phyloP scores from a whole-genome alignment of 768 basidiomycete genomes.

The Suillus weaverae region DNA sequence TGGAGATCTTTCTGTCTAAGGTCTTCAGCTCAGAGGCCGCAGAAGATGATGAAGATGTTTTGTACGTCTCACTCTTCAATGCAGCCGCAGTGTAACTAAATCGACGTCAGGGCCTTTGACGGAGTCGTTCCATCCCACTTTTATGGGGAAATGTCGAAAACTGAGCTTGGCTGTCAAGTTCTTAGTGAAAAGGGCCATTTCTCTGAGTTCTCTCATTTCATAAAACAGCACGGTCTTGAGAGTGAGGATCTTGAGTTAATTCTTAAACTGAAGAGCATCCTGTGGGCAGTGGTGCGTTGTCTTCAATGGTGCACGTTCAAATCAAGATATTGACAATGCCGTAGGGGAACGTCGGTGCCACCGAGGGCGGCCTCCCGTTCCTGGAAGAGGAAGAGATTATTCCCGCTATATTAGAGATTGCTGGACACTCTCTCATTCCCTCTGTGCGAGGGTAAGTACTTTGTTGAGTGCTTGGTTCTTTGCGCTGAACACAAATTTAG shows the following conservation, averaged over 20 bases:
- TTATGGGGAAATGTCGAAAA: constrained; percentile 97
- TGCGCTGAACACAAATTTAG: constrained; percentile 42
- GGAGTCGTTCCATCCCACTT: constrained; percentile 93
- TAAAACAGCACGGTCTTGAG: constrained; percentile 84
- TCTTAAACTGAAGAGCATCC: constrained; percentile 86
- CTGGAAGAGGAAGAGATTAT: constrained; percentile 96
- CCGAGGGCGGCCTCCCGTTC: constrained; percentile 88
- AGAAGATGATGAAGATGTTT: constrained; percentile 67
- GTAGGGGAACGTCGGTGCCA: constrained; percentile 93
- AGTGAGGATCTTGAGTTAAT: constrained; percentile 81
- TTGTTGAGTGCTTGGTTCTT: background rate
- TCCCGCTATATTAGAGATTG: constrained; percentile 86
- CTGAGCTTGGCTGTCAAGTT: constrained; percentile 90
- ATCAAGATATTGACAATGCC: constrained; percentile 1
- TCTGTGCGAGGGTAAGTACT: constrained; percentile 87
- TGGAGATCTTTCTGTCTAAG: constrained; percentile 87
- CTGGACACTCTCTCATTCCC: constrained; percentile 83
- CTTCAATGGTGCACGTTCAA: background rate
- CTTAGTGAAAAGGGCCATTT: constrained; percentile 91
- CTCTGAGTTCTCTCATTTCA: constrained; percentile 85
- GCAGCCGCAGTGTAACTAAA: constrained; percentile 3
- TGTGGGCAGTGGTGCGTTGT: constrained; percentile 90
- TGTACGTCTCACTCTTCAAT: constrained; percentile 37
- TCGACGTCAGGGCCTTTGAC: constrained; percentile 61
- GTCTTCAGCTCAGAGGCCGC: constrained; percentile 58